A percentile compares a stretch with the other conserved stretches of the same genome.
phyloP scores from a whole-genome alignment of 225 moss, liverwort and hornwort genomes.

The Bryum argenteum region DNA sequence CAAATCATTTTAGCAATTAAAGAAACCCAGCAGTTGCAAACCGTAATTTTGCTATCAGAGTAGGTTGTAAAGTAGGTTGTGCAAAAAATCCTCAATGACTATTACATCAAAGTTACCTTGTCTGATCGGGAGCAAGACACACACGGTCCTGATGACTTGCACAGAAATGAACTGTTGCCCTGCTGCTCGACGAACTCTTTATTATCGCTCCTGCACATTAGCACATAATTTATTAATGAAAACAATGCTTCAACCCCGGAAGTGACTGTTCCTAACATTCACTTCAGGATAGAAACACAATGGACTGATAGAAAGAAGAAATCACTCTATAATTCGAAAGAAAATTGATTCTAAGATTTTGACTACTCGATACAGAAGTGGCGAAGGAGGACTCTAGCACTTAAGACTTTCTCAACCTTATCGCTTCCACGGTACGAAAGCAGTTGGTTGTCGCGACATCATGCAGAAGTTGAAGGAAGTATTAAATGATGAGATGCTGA shows the following conservation, averaged over 20 bases:
- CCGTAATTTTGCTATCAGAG: neutral
- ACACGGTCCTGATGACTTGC: constrained; percentile 60
- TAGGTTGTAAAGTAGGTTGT: constrained; percentile 7
- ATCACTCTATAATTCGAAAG: too few relatives aligned
- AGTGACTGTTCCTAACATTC: too few relatives aligned
- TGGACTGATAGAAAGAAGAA: neutral
- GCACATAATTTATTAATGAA: neutral
- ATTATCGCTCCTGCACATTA: constrained; percentile 46
- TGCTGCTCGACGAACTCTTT: constrained; percentile 49
- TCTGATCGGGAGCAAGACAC: constrained; percentile 49
- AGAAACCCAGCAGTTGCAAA: neutral
- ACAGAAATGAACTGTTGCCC: constrained; percentile 52
- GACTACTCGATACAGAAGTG: neutral
- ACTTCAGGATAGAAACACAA: neutral
- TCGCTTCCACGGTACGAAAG: neutral
- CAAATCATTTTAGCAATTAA: too few relatives aligned
- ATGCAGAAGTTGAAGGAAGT: neutral
- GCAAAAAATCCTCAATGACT: too few relatives aligned
- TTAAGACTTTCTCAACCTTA: neutral
- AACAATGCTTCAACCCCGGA: neutral
- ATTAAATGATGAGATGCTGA: neutral
- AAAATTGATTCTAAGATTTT: too few relatives aligned
- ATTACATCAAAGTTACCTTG: constrained; percentile 42
- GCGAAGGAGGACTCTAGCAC: neutral
- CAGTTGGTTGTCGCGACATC: neutral